Base-by-base conservation (phyloP, 208 protist genomes). In the Zelonia costaricensis region DNA sequence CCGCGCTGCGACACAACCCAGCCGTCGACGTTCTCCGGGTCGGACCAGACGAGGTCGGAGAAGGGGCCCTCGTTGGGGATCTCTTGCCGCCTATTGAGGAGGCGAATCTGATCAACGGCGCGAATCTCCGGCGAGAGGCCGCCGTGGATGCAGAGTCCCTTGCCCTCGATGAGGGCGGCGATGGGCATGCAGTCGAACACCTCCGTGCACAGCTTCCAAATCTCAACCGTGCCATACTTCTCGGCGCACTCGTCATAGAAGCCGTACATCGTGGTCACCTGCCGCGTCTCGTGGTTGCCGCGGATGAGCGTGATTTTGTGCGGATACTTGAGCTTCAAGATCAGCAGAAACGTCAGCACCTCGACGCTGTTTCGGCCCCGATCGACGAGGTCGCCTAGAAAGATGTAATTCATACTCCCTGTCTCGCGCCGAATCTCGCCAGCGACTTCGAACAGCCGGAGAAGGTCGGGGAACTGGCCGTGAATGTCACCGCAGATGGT, bases 401-500 rank as follows among this genome's bases (percentile, higher is more conserved):
- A 97, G n/a, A 97, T 57, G 72, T 97, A 97, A 62, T 89, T 76
- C 74, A 82, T 94, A 63, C 76, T 84, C 4, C 62, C 61, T 35
- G 36, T 78, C 47, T 84, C 73, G 10, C 57, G 70, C 18, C 81
- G 73, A 25, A 96, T 68, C 45, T 92, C 82, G 9, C 97, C 98
- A 15, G 94, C 93, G 27, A 98, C 84, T 38, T 96, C 69, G 74
- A 99, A 99, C 15, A 99, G 79, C 30, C 98, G 81, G 20, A 98
- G 80, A 10, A 99, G 82, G 76, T 99, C 98, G 49, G 91, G 92
- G 51, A 99, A 99, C 88, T 99, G 98, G 7, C 98, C 98, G 75
- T 99, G 98, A 67, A 99, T 98, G 72, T 99, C 98, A 10, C 99
- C 99, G 74, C 97, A 98, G 27, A 99, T 97, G 1, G 97, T 99